phyloP scores from a whole-genome alignment of 2,329 filamentous ascomycete species.

The Hymenoscyphus infarciens region DNA sequence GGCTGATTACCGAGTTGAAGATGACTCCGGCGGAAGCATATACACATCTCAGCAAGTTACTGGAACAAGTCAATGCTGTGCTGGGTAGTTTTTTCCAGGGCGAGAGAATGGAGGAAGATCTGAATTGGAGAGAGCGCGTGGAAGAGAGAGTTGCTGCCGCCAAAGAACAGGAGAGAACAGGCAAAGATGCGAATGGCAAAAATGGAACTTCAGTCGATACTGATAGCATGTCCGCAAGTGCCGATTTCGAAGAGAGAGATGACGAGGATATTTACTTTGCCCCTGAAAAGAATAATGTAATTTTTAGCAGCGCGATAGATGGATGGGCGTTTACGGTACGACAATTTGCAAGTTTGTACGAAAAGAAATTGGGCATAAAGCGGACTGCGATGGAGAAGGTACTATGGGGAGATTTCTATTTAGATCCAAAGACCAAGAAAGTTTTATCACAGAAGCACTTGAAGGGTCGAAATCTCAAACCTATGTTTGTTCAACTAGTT shows the following conservation, averaged over 20 bases:
- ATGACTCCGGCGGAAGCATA: conserved; percentile 91
- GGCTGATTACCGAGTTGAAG: conserved; percentile 87
- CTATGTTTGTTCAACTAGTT: conserved; percentile 96
- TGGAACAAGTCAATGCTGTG: conserved; percentile 96
- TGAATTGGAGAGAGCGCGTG: conserved; percentile 91
- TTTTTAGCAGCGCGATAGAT: conserved; percentile 95
- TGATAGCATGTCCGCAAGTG: conserved; percentile 51
- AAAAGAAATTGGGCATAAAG: conserved; percentile 96
- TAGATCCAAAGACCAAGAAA: conserved; percentile 96
- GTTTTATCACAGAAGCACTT: conserved; percentile 87
- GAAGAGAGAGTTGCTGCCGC: conserved; percentile 78
- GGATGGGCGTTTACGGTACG: conserved; percentile 98
- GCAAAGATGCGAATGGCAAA: conserved; percentile 33
- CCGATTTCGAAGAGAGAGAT: conserved; percentile 82
- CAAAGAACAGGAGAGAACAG: conserved; percentile 50
- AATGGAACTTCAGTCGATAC: conserved; percentile 40
- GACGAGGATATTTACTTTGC: conserved; percentile 98
- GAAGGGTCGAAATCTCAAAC: conserved; percentile 86
- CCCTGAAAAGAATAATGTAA: conserved; percentile 97
- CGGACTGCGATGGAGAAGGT: conserved; percentile 84
- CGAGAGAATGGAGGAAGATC: conserved; percentile 96
- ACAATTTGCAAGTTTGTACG: conserved; percentile 89
- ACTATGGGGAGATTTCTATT: conserved; percentile 93
- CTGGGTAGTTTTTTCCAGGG: conserved; percentile 97
- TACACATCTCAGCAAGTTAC: conserved; percentile 78